A percentile compares a stretch with the other conserved stretches of the same genome.
Evolutionary conservation across 1,284 basidiomycete species (phyloP).

Genomic region (Ceratorhiza oryzae-sativae): DNA sequence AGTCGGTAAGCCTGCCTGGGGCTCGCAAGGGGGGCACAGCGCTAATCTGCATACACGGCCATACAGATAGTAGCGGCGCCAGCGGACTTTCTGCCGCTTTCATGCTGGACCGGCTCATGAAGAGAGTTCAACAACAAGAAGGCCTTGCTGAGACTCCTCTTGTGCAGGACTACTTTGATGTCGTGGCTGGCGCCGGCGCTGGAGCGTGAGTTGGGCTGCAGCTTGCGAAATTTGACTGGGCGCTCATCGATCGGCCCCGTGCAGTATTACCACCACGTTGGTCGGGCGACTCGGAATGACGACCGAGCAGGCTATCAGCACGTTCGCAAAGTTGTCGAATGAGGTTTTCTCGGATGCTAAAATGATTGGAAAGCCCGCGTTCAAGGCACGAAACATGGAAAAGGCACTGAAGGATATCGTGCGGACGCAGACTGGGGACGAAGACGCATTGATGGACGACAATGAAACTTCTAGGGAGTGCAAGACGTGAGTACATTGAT

Average conservation of each 20-base stretch:
- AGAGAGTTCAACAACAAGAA: background rate
- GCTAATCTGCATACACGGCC: too few relatives aligned
- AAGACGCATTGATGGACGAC: too few relatives aligned
- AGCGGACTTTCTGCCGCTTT: background rate
- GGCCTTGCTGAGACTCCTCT: background rate
- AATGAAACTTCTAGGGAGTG: too few relatives aligned
- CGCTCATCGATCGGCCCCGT: background rate
- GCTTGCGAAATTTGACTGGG: background rate
- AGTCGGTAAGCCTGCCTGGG: too few relatives aligned
- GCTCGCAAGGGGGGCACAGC: too few relatives aligned
- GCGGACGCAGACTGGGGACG: too few relatives aligned
- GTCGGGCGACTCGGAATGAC: background rate
- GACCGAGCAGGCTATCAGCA: background rate
- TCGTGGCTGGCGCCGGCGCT: background rate
- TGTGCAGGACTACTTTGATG: background rate
- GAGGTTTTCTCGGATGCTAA: background rate
- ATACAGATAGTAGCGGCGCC: background rate
- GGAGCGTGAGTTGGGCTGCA: background rate
- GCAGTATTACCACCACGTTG: background rate
- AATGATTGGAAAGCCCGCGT: background rate
- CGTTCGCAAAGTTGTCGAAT: background rate
- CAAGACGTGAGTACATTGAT: too few relatives aligned
- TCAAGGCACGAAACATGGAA: background rate
- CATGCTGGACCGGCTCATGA: background rate
- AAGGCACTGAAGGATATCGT: too few relatives aligned